Base-by-base conservation (phyloP, 768 basidiomycete genomes). In the Cyathus striatus region DNA sequence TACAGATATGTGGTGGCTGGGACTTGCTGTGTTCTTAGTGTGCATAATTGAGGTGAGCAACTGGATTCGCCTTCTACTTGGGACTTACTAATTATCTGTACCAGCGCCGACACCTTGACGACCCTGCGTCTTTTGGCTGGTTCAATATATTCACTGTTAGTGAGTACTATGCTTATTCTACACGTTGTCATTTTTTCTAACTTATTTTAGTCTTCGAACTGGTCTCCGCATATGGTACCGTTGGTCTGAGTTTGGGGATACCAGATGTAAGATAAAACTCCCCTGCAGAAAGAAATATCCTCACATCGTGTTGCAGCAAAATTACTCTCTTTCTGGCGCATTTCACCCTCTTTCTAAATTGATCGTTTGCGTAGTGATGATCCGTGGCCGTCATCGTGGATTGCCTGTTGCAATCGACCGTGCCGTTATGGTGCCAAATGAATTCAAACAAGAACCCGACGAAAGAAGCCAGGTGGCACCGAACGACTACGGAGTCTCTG, bases 1-100 rank as follows among this genome's bases (percentile, higher is more conserved):
- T 10, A 10, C 22, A 92, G 94, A 96, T 62, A 91, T 97, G 78
- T 96, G 94, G 95, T 96, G 92, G 92, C 62, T 98, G 18, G 86
- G 70, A 0, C 60, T 90, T 10, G 91, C 90, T 0, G 62, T 97
- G 10, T 92, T 93, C 64, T 61, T 96, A 2, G 71, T 97, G 30
- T 97, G 94, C 58, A 95, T 97, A 50, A 82, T 96, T 48, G 96
- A 97, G 76, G 90, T 89, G 47, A 46, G 74, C 50, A 14, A 21
- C 5, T 27, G 13, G 30, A 32, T 32, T 32, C 30, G n/a, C n/a
- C n/a, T n/a, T n/a, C n/a, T n/a, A n/a, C n/a, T n/a, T n/a, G n/a
- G n/a, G n/a, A n/a, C n/a, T n/a, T n/a, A n/a, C n/a, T n/a, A n/a
- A n/a, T n/a, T n/a, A n/a, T n/a, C n/a, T n/a, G n/a, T n/a, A n/a